These are phyloP conservation scores for Starmerella apicola DNA, from an alignment of 805 yeast species.

Conservation along the genomic window DNA sequence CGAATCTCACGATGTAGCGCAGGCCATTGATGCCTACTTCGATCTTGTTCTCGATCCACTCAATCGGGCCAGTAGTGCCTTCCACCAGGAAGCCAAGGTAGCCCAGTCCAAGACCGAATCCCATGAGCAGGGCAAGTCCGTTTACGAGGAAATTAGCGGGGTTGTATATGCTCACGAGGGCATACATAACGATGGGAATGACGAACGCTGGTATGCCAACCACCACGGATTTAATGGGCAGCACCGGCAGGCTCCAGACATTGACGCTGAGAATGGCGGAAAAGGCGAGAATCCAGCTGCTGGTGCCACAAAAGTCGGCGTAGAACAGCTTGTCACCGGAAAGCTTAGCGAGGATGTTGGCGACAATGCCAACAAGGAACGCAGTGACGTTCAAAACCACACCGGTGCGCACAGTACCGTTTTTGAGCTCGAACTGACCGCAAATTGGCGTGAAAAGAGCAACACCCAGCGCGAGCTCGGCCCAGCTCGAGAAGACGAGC, in stretches of 20 bases:
- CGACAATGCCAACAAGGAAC: conserved; percentile 53
- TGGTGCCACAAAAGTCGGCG: conserved; percentile 11
- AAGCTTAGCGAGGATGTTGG: conserved; percentile 27
- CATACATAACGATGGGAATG: conserved; percentile 2
- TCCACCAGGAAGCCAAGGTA: conserved; percentile 42
- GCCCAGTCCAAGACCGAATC: conserved; percentile 46
- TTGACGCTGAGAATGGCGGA: conserved; percentile 16
- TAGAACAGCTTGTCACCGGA: conserved; percentile 5
- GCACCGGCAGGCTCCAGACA: conserved; percentile 34
- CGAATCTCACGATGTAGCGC: conserved; percentile 42
- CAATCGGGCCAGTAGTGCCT: conserved; percentile 47
- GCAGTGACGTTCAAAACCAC: conserved; percentile 63
- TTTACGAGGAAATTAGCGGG: conserved; percentile 46
- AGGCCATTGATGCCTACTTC: conserved; percentile 39
- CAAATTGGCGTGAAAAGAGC: conserved; percentile 47
- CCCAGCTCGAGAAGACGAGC: conserved; percentile 46
- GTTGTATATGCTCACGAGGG: background rate
- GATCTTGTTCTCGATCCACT: conserved; percentile 50
- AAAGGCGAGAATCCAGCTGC: conserved; percentile 24
- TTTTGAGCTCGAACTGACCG: conserved; percentile 50
- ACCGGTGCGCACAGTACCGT: conserved; percentile 82
- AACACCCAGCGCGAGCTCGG: conserved; percentile 52
- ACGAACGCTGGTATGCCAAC: conserved; percentile 12
- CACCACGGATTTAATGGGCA: conserved; percentile 25
- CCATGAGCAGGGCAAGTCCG: conserved; percentile 51